phyloP scores from a whole-genome alignment of 164 flowering plant species.

The Nymphaea thermarum region DNA sequence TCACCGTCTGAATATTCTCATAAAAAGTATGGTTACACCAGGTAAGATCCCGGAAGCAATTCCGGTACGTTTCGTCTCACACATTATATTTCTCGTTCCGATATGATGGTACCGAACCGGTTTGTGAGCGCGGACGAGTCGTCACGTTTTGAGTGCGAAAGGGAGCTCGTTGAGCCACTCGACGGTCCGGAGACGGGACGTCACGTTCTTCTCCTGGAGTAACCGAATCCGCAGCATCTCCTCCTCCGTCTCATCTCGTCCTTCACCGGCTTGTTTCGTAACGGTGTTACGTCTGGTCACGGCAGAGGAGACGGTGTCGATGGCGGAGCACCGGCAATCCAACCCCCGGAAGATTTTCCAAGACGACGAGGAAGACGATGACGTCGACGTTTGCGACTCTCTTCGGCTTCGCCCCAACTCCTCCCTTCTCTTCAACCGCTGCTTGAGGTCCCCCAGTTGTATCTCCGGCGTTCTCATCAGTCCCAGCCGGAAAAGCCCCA shows the following conservation, averaged over 20 bases:
- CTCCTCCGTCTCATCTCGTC: neutral
- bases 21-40: too few species aligned
- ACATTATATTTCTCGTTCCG: too few species aligned
- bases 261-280: neutral
- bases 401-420: slow-evolving; percentile 7
- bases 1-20: too few species aligned
- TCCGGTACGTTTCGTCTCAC: too few species aligned
- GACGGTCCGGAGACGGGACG: neutral
- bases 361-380: neutral
- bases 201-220: neutral
- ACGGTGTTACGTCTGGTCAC: neutral
- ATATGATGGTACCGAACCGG: too few species aligned
- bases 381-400: slow-evolving; percentile 4
- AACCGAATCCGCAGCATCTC: neutral
- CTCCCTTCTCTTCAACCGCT: neutral
- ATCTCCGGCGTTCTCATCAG: slow-evolving; percentile 51
- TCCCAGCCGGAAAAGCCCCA: slow-evolving; percentile 54
- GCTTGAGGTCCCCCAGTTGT: slow-evolving; percentile 32
- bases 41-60: too few species aligned
- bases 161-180: neutral
- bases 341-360: slow-evolving; percentile 9
- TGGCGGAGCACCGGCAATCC: slow-evolving; percentile 50
- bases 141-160: neutral
- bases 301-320: slow-evolving; percentile 24
- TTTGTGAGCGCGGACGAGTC: neutral